Conservation (phyloP, 1,284 basidiomycete species). For the Leccinum pachyderme region DNA sequence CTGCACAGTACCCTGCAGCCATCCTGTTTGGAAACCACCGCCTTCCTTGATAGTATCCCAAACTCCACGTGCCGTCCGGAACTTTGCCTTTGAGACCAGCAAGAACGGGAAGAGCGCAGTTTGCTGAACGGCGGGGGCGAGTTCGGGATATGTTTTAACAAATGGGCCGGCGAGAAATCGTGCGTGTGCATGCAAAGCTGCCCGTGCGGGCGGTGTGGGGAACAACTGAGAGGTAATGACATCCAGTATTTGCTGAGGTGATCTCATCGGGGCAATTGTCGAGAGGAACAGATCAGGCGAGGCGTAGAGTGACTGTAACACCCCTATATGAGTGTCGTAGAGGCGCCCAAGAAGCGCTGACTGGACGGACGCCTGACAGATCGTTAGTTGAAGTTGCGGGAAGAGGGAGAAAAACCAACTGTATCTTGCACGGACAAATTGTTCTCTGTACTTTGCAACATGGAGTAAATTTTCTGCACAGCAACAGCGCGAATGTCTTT, state of each 20-base stretch:
- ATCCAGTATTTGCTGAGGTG: slow-evolving; percentile 44
- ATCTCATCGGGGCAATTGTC: slow-evolving; percentile 31
- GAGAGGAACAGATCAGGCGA: slow-evolving; percentile 46
- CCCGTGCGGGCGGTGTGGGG: slow-evolving; percentile 46
- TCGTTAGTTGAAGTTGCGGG: slow-evolving; percentile 1
- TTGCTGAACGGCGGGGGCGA: slow-evolving; percentile 51
- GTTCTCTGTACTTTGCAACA: slow-evolving; percentile 24
- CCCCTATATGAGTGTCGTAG: slow-evolving; percentile 58
- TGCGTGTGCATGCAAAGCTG: slow-evolving; percentile 58
- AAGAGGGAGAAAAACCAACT: slow-evolving; percentile 5
- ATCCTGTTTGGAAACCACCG: slow-evolving; percentile 20
- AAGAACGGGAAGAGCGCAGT: slow-evolving; percentile 70
- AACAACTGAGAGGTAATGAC: slow-evolving; percentile 46
- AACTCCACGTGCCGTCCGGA: slow-evolving; percentile 57
- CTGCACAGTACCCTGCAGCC: slow-evolving; percentile 46
- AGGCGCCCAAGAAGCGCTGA: slow-evolving; percentile 61
- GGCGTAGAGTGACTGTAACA: slow-evolving; percentile 68
- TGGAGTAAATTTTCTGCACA: slow-evolving; percentile 48
- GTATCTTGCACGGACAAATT: slow-evolving; percentile 37
- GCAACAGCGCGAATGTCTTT: slow-evolving; percentile 49
- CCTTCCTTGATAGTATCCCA: slow-evolving; percentile 58
- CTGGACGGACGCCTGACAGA: slow-evolving; percentile 45
- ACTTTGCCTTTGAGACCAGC: slow-evolving; percentile 67
- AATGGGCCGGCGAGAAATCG: slow-evolving; percentile 60
- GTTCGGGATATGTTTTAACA: slow-evolving; percentile 34